Evolutionary conservation across 2,329 filamentous ascomycete genomes (phyloP).

Genomic region (Zasmidium angulare): DNA sequence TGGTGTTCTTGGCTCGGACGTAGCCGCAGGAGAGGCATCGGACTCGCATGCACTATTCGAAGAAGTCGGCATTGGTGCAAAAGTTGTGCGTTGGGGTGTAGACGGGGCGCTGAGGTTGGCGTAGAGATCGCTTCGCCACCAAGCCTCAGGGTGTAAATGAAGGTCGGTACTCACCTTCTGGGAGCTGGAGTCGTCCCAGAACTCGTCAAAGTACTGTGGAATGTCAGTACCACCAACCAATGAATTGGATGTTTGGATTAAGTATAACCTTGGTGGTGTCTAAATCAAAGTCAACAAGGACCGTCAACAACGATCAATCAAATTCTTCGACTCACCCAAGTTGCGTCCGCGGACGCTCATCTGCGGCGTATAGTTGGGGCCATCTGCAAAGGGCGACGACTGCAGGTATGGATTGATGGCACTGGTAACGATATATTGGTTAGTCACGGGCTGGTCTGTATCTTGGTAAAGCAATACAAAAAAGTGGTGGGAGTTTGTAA

Average conservation of each 20-base stretch:
- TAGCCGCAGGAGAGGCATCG: constrained; percentile 51
- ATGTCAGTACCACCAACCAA: background rate
- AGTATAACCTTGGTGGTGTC: constrained; percentile 23
- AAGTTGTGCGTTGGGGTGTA: background rate
- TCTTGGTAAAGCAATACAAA: constrained; percentile 2
- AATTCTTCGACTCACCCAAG: constrained; percentile 13
- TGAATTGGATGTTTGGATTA: background rate
- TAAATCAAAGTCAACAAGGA: constrained; percentile 6
- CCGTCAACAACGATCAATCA: background rate
- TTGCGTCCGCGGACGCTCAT: constrained; percentile 24
- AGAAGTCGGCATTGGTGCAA: background rate
- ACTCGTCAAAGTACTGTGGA: constrained; percentile 30
- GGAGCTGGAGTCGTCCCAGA: constrained; percentile 30
- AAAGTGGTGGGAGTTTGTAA: too few relatives aligned
- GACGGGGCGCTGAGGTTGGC: background rate
- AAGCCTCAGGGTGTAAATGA: background rate
- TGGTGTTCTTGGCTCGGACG: constrained; percentile 52
- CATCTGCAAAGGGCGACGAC: constrained; percentile 15
- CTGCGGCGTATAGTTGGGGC: constrained; percentile 19
- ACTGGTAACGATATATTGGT: constrained; percentile 3
- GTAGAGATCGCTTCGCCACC: background rate
- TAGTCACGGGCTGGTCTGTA: constrained; percentile 4
- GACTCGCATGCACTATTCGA: constrained; percentile 47
- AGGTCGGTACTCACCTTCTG: constrained; percentile 27
- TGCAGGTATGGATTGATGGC: constrained; percentile 16